phyloP scores from a whole-genome alignment of 805 yeast genomes.

The Candida chauliodis region DNA sequence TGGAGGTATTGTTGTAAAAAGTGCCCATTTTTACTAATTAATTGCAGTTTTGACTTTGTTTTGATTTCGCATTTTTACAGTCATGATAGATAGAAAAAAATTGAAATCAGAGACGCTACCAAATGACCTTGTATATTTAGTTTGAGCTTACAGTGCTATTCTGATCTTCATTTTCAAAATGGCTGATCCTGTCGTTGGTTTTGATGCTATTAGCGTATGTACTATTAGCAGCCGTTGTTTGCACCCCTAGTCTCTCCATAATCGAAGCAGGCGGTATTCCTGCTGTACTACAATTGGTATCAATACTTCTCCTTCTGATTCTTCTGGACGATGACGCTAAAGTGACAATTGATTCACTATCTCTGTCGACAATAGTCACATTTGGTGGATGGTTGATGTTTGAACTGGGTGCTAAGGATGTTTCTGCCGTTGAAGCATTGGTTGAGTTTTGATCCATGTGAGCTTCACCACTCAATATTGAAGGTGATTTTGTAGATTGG shows the following conservation, averaged over 20 bases:
- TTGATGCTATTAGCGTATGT: conserved; percentile 17
- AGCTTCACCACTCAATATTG: conserved; percentile 31
- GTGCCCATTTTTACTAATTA: conserved; percentile 18
- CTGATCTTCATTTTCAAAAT: conserved; percentile 11
- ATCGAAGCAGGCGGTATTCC: conserved; percentile 77
- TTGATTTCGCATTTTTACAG: neutral
- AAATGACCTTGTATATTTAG: neutral
- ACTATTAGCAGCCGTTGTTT: conserved; percentile 28
- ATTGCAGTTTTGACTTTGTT: neutral
- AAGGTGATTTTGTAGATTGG: conserved; percentile 38
- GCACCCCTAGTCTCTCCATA: conserved; percentile 46
- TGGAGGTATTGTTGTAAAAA: conserved; percentile 30
- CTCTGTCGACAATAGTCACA: conserved; percentile 16
- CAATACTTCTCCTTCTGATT: conserved; percentile 37
- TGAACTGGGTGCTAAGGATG: conserved; percentile 46
- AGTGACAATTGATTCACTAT: conserved; percentile 42
- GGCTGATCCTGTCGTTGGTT: conserved; percentile 12
- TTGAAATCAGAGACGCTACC: neutral
- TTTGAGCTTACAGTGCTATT: conserved; percentile 7
- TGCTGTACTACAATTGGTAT: conserved; percentile 60
- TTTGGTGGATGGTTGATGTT: conserved; percentile 11
- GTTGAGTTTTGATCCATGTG: conserved; percentile 26
- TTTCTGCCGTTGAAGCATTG: conserved; percentile 47
- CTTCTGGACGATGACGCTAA: conserved; percentile 40
- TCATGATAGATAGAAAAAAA: neutral